Evolutionary conservation across 2,329 filamentous ascomycete species (phyloP).

Genomic region (Graphium sp.): DNA sequence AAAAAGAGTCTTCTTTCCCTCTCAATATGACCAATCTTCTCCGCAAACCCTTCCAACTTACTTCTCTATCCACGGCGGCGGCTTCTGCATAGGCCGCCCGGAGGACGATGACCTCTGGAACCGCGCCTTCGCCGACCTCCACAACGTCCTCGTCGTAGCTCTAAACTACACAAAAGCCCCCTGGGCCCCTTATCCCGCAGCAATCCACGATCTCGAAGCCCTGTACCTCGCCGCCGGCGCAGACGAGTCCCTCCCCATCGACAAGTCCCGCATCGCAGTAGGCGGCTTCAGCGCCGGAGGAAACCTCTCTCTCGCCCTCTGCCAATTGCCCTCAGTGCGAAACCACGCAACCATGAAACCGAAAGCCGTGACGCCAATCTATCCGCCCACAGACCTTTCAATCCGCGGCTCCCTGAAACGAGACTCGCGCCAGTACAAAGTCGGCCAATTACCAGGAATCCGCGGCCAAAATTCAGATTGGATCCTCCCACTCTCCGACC

Average conservation of each 20-base stretch:
- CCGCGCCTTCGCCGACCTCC: conserved; percentile 18
- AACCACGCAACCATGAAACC: conserved; percentile 8
- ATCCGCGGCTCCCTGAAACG: conserved; percentile 10
- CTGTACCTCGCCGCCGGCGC: conserved; percentile 21
- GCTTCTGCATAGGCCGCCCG: conserved; percentile 25
- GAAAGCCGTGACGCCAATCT: conserved; percentile 21
- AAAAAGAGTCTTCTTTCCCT: conserved; percentile 21
- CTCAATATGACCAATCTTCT: conserved; percentile 13
- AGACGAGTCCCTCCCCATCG: conserved; percentile 26
- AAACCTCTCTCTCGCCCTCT: conserved; percentile 23
- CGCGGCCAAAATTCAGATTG: conserved; percentile 7
- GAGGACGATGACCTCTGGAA: conserved; percentile 29
- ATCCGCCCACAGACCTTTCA: conserved; percentile 19
- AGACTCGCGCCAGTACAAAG: conserved; percentile 11
- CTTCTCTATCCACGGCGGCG: conserved; percentile 34
- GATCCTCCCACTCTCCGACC: conserved; percentile 8
- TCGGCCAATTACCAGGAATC: conserved; percentile 6
- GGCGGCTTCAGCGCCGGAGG: conserved; percentile 34
- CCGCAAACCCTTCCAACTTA: conserved; percentile 20
- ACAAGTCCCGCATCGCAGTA: conserved; percentile 20
- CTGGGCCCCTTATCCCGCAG: conserved; percentile 21
- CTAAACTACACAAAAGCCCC: conserved; percentile 33
- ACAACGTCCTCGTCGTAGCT: conserved; percentile 24
- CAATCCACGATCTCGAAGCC: conserved; percentile 25
- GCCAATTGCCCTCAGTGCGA: conserved; percentile 19